phyloP scores from a whole-genome alignment of 202 grass and related monocot species.

The Zizania palustris region DNA sequence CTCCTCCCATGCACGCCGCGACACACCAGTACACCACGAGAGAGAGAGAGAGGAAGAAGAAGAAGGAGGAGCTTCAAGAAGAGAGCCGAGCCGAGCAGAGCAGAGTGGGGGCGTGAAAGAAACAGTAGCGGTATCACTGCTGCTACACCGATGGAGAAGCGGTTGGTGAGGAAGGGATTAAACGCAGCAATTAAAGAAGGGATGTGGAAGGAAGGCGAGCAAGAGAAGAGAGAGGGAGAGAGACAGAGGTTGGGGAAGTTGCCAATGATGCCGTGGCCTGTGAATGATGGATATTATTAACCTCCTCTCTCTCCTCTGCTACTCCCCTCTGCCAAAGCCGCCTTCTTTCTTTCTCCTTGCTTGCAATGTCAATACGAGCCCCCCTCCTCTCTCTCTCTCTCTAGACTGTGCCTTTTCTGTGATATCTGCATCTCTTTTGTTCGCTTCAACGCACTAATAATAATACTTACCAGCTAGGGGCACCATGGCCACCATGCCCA shows the following conservation, averaged over 20 bases:
- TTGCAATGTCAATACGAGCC: slow-evolving; percentile 45
- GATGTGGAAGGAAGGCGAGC: not conserved
- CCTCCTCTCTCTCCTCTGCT: slow-evolving; percentile 20
- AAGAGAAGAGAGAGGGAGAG: too few species aligned
- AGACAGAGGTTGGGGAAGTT: not conserved
- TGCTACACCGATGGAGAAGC: not conserved
- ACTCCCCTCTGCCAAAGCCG: slow-evolving; percentile 41
- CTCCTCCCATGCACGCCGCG: slow-evolving; percentile 39
- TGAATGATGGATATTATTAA: slow-evolving; percentile 72
- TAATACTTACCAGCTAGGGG: not conserved
- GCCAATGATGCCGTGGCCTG: slow-evolving; percentile 57
- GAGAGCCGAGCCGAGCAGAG: not conserved
- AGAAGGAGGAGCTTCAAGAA: not conserved
- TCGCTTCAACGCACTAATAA: slow-evolving; percentile 47
- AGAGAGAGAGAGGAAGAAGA: slow-evolving; percentile 22
- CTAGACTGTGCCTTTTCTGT: slow-evolving; percentile 32
- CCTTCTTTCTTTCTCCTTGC: slow-evolving; percentile 40
- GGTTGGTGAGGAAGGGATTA: slow-evolving; percentile 39
- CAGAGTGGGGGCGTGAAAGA: not conserved
- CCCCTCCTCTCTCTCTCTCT: not conserved
- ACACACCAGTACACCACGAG: not conserved
- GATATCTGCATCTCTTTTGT: slow-evolving; percentile 32
- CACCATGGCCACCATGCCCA: not conserved
- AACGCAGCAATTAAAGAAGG: slow-evolving; percentile 45
- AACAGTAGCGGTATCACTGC: not conserved